Evolutionary conservation across 148 eudicot species (phyloP).

Genomic region (Dysphania ambrosioides): DNA sequence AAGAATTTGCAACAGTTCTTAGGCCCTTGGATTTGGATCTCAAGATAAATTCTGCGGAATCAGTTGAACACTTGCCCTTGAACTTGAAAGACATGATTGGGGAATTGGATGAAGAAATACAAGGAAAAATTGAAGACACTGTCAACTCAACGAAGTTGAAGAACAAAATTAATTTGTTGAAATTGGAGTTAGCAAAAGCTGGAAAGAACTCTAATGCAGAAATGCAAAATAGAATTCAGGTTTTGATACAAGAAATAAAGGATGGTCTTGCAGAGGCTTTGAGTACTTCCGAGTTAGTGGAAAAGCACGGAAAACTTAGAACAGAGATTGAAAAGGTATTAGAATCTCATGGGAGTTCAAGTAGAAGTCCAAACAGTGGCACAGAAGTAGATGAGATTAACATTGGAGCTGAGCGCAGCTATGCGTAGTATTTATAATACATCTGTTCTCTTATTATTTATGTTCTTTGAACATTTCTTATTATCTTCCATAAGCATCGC

Average conservation of each 20-base stretch:
- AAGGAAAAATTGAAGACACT: constrained; percentile 49
- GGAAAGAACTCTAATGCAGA: constrained; percentile 48
- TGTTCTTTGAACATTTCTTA: background rate
- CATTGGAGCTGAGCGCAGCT: constrained; percentile 33
- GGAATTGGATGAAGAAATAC: constrained; percentile 49
- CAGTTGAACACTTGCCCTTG: constrained; percentile 23
- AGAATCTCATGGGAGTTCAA: constrained; percentile 40
- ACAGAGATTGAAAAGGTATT: constrained; percentile 43
- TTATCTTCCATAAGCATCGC: background rate
- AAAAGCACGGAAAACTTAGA: constrained; percentile 45
- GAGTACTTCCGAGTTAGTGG: constrained; percentile 43
- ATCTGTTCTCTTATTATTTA: background rate
- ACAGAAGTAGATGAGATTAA: constrained; percentile 34
- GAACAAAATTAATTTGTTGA: constrained; percentile 57
- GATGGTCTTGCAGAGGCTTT: constrained; percentile 50
- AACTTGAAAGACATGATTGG: constrained; percentile 39
- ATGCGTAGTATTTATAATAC: constrained; percentile 26
- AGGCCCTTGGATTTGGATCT: constrained; percentile 51
- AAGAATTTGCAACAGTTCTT: constrained; percentile 41
- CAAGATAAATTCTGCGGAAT: constrained; percentile 9
- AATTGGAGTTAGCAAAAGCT: constrained; percentile 44
- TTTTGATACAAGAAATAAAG: constrained; percentile 50
- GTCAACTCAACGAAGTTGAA: constrained; percentile 62
- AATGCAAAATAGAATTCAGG: constrained; percentile 45
- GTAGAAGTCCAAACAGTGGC: constrained; percentile 25